Base-by-base conservation (phyloP, 164 flowering plant genomes). In the Vitis labrusca region DNA sequence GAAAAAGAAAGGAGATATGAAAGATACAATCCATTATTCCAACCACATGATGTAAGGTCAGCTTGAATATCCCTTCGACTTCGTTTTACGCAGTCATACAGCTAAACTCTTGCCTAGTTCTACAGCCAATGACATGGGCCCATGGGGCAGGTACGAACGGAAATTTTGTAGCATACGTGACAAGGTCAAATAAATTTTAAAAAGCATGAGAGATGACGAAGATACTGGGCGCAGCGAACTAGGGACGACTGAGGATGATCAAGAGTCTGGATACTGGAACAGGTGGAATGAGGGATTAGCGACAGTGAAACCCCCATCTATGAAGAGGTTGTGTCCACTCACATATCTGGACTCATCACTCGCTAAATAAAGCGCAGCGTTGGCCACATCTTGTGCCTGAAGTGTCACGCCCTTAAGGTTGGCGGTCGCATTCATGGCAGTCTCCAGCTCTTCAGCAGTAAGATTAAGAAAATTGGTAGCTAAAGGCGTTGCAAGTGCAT, bases 261-360 rank as follows among this genome's bases (percentile, higher is more conserved):
- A 63, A 49, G 66, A 9, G 55, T 72, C 76, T 0, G 78, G 75
- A 50, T 78, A 78, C 50, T 77, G 69, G 48, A 78, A 78, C 63
- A 74, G 49, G 8, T 49, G 15, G 17, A 78, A 54, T 0, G 78
- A 59, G 2, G 81, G 73, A 64, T 78, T 78, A 14, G 71, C 74
- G 54, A 74, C 50, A 49, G 67, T 74, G 64, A 76, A 76, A 16
- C 78, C 82, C 1, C 83, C 85, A 65, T 82, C 85, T 4, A 82
- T 53, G 23, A 77, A 65, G 5, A 82, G 73, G 50, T 82, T 82
- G 15, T 73, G 74, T 5, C 83, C 81, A 29, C 81, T 79, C 27
- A 82, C 70, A 61, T 77, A 82, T 61, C 59, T 76, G 1, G 78
- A 54, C 51, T 80, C 85, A 47, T 79, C 79, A 49, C 83, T 73